Evolutionary conservation across 768 basidiomycete genomes (phyloP), one percentile per base, ranked within the genome.

Genomic region (Pleurotus sapidus): DNA sequence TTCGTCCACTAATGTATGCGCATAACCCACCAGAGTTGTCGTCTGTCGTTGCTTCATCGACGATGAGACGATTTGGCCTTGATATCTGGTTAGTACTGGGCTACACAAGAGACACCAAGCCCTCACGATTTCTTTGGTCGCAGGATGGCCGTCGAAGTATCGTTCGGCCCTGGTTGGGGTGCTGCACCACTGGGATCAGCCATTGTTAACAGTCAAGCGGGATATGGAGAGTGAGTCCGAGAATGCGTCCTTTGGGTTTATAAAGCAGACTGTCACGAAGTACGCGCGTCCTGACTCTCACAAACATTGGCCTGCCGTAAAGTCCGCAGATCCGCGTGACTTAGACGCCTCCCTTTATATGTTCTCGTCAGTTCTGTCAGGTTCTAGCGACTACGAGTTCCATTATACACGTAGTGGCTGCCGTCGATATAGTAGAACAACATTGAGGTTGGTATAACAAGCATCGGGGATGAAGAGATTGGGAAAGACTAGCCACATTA

Each of bases 91-190:
- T 58, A 61, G 34, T 66, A 49, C 46, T 60, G 50, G 45, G 57
- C 56, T 4, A 40, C 54, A 27, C 46, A 39, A 42, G 43, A 60
- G 24, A 46, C 46, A 60, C 55, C 27, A n/a, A 37, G 46, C n/a
- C 82, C 93, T 63, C 72, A 97, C 96, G 93, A 95, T 82, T 97
- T 96, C 91, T 98, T 99, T 62, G 89, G 89, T 60, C 97, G 79
- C 59, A 99, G 80, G 71, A 99, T 98, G 48, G 96, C 96, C 37
- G 96, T 98, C 17, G 95, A 93, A 55, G 84, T 80, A 65, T 97
- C 95, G 72, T 98, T 88, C 23, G 88, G 86, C 49, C 87, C 90
- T n/a, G 91, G 90, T 65, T 87, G 88, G 59, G 90, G 83, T 57
- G 90, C 69, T 59, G 89, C 91, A 64, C 91, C 91, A 66, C 89